Evolutionary conservation across 768 basidiomycete species (phyloP), one percentile per base, ranked within the genome.

Genomic region (Russula ochroleuca): DNA sequence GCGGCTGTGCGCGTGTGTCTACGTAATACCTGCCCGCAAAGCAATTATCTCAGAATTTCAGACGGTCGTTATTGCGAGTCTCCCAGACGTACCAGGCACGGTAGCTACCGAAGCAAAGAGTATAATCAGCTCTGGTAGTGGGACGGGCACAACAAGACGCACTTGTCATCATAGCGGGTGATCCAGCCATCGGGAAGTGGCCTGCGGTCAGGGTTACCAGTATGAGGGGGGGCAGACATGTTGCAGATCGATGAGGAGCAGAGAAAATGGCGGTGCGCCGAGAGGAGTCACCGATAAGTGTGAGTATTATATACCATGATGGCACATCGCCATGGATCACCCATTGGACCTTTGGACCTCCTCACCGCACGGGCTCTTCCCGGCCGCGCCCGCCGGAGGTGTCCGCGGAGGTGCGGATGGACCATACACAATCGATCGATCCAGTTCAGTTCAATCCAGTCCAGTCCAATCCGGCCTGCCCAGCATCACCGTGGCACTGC

Each of bases 141-240:
- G 67, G 74, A 70, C 67, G 47, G 52, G 68, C 69, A 61, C n/a
- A 52, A 10, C 33, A 49, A 43, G 63, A 79, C 85, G 53, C 70
- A 90, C 90, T 84, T 85, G 59, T 70, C 52, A 68, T 92, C 88
- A 69, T 78, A 91, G 68, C 88, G 86, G 19, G 80, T 74, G 19
- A 83, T 76, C 88, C 88, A 91, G 43, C 89, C 89, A 1, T 75
- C 75, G 11, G 88, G 88, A 1, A 90, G 78, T 5, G 77, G 75
- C 58, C 88, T 81, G 14, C 74, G 71, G 70, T 90, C 88, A n/a
- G 81, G 81, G 72, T 83, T 83, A 11, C 64, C 50, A 17, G 65
- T 45, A 40, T 68, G 57, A 48, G 63, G 47, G 23, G 61, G 75
- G 73, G 49, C 82, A 78, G 61, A 81, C 79, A 61, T 77, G 73